phyloP scores from a whole-genome alignment of 345 rosid species.

The Pugionium dolabratum region DNA sequence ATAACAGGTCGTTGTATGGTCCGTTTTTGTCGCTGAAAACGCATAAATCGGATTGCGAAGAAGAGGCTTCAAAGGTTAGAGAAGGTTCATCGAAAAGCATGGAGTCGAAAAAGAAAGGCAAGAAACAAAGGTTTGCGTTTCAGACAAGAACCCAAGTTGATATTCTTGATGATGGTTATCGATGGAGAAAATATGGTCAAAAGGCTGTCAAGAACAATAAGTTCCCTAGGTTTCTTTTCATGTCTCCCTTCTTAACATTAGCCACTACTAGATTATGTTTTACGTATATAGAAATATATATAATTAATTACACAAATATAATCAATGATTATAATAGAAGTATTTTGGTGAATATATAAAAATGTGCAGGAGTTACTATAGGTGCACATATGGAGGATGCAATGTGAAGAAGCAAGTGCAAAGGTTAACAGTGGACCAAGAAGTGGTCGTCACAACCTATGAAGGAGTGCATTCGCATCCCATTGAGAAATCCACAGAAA shows the following conservation, averaged over 20 bases:
- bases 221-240: conserved; percentile 48
- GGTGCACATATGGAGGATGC: conserved; percentile 89
- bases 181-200: conserved; percentile 94
- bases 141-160: conserved; percentile 90
- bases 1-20: conserved; percentile 26
- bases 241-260: background rate
- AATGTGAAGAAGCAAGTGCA: conserved; percentile 97
- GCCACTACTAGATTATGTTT: no score
- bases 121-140: conserved; percentile 71
- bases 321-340: no score
- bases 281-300: no score
- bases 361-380: conserved; percentile 75
- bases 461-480: conserved; percentile 91
- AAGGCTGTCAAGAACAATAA: conserved; percentile 83
- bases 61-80: conserved; percentile 19
- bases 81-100: conserved; percentile 32
- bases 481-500: conserved; percentile 68
- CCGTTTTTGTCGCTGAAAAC: conserved; percentile 28
- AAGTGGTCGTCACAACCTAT: conserved; percentile 81
- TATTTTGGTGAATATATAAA: background rate
- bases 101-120: conserved; percentile 52
- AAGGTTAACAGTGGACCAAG: conserved; percentile 80
- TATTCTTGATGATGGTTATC: conserved; percentile 89
- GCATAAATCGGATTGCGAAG: background rate
- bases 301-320: no score